Conservation (phyloP, 805 yeast species). For the Tetrapisispora taiwanensis region DNA sequence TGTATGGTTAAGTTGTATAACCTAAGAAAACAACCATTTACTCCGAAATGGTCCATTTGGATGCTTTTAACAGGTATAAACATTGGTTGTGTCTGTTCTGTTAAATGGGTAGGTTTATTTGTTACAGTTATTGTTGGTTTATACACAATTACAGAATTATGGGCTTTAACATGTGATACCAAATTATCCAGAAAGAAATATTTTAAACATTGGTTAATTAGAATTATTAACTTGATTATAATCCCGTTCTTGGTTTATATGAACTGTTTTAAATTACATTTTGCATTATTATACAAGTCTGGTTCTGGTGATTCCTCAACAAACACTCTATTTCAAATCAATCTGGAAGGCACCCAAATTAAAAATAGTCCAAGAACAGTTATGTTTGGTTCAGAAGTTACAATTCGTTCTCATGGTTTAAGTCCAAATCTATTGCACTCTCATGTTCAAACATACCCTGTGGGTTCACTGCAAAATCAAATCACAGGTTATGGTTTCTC, state of each 20-base stretch:
- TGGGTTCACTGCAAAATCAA: constrained; percentile 70
- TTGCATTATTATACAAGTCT: constrained; percentile 57
- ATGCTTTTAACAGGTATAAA: constrained; percentile 51
- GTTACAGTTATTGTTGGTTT: constrained; percentile 52
- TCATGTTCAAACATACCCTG: constrained; percentile 62
- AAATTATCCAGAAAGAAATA: constrained; percentile 30
- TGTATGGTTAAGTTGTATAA: constrained; percentile 65
- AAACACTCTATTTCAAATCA: constrained; percentile 83
- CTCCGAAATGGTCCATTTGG: constrained; percentile 67
- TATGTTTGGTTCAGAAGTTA: constrained; percentile 40
- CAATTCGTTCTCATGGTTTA: constrained; percentile 54
- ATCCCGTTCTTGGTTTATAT: constrained; percentile 65
- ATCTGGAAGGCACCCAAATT: constrained; percentile 58
- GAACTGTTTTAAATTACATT: constrained; percentile 71
- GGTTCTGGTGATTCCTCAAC: constrained; percentile 94
- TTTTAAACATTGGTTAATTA: constrained; percentile 57
- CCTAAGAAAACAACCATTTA: constrained; percentile 42
- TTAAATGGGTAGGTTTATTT: constrained; percentile 78
- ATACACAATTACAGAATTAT: constrained; percentile 46
- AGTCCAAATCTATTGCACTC: constrained; percentile 70
- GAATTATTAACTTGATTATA: constrained; percentile 56
- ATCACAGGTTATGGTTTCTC: constrained; percentile 69
- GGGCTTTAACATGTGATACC: constrained; percentile 32
- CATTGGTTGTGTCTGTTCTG: constrained; percentile 75
- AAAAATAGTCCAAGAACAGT: constrained; percentile 62